Percentiles rank a stretch among this genome's conserved stretches.
Evolutionary conservation across 1,284 basidiomycete genomes (phyloP).

Genomic region (Boletus semigastroideus): DNA sequence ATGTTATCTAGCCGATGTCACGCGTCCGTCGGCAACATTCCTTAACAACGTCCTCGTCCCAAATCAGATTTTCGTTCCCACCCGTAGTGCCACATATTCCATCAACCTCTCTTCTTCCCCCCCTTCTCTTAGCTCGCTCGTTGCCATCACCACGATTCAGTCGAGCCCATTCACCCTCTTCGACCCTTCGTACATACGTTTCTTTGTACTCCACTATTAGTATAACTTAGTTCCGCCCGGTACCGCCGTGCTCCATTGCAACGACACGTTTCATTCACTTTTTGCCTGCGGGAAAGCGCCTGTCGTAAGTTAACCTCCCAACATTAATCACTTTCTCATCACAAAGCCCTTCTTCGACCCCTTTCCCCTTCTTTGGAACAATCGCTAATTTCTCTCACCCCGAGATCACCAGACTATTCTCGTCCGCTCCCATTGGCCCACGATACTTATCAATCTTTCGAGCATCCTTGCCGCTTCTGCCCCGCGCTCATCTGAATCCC

Average conservation of each 20-base stretch:
- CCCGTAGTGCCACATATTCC: slow-evolving; percentile 13
- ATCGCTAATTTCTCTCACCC: slow-evolving; percentile 13
- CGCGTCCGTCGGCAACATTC: slow-evolving; percentile 8
- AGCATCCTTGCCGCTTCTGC: not conserved
- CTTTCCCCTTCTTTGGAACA: slow-evolving; percentile 10
- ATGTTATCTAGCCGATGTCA: slow-evolving; percentile 34
- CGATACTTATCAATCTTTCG: not conserved
- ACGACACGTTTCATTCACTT: not conserved
- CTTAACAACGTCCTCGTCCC: slow-evolving; percentile 16
- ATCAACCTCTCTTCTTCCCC: slow-evolving; percentile 9
- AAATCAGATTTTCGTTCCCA: slow-evolving; percentile 12
- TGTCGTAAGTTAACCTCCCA: slow-evolving; percentile 12
- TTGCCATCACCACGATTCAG: slow-evolving; percentile 8
- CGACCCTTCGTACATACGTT: not conserved
- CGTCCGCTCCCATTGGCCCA: slow-evolving; percentile 12
- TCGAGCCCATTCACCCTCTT: slow-evolving; percentile 1
- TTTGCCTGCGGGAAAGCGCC: slow-evolving; percentile 1
- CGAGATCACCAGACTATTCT: slow-evolving; percentile 19
- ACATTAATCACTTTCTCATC: slow-evolving; percentile 16
- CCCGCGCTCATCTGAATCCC: not conserved
- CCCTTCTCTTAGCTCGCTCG: not conserved
- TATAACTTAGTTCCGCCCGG: slow-evolving; percentile 21
- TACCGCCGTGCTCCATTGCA: slow-evolving; percentile 1
- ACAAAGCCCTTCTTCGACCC: slow-evolving; percentile 10
- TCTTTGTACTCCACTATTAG: not conserved